phyloP scores from a whole-genome alignment of 306 rosid species.

The Geum urbanum region DNA sequence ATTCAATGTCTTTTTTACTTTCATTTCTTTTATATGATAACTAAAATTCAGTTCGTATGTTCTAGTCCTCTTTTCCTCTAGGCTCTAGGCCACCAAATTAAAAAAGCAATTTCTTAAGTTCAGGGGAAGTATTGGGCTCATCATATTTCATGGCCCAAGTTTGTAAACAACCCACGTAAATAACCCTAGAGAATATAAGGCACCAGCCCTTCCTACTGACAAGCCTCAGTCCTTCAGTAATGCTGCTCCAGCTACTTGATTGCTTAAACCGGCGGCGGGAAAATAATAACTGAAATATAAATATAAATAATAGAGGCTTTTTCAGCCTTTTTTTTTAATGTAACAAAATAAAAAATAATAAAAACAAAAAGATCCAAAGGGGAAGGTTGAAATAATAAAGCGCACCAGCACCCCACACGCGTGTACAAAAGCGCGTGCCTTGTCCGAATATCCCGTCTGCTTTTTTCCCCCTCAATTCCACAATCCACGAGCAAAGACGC shows the following conservation, averaged over 20 bases:
- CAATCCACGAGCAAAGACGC: slow-evolving; percentile 7
- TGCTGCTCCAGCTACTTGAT: neutral
- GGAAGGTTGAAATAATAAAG: neutral
- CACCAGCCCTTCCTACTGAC: neutral
- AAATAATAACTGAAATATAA: neutral
- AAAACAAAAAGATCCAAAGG: neutral
- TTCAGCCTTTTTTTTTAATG: neutral
- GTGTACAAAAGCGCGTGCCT: slow-evolving; percentile 24
- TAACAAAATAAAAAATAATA: neutral
- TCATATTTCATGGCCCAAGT: neutral
- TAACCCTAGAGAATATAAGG: neutral
- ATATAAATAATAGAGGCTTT: too few relatives aligned
- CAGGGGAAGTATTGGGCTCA: neutral
- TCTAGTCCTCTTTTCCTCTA: too few relatives aligned
- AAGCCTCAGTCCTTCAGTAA: too few relatives aligned
- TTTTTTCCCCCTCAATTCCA: neutral
- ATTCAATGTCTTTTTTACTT: too few relatives aligned
- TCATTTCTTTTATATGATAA: too few relatives aligned
- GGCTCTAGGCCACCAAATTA: too few relatives aligned
- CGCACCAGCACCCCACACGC: slow-evolving; percentile 14
- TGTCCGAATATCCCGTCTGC: slow-evolving; percentile 28
- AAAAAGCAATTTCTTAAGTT: too few relatives aligned
- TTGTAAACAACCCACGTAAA: too few relatives aligned
- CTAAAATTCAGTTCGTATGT: too few relatives aligned
- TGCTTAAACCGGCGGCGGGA: slow-evolving; percentile 24